Evolutionary conservation across 495 filamentous ascomycete species (phyloP), one percentile per base, ranked within the genome.

Genomic region (Lindgomyces ingoldianus): DNA sequence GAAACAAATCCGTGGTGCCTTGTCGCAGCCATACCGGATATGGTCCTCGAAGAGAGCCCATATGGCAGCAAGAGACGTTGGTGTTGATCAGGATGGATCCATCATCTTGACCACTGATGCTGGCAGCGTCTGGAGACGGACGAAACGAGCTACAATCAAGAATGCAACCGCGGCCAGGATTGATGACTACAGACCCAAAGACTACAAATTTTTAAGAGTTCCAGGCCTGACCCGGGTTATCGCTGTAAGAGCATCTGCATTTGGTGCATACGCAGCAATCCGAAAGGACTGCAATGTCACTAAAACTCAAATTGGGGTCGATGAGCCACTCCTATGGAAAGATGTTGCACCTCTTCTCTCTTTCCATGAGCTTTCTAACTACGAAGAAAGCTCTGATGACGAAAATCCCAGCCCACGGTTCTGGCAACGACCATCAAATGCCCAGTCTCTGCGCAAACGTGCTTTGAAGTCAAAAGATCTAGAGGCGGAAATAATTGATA

Each of bases 91-190:
- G 73, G 89, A 97, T 78, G 95, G 92, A 6, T 96, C 92, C 1
- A 91, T 98, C 62, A 96, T 98, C 60, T 85, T 98, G 60, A 93
- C 91, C 67, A 98, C 94, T 1, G 81, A 90, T 59, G 91, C 91
- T 36, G 94, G 94, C 4, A 93, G 89, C 46, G 93, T 96, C 1
- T 98, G 93, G 93, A 85, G 83, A 57, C 86, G 93, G 48, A 83
- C 91, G 58, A 91, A 90, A 69, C 83, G 95, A 66, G 80, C 82
- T 9, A 93, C 92, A 62, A 83, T 85, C 62, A 96, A 96, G 70
- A 86, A 90, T 70, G 81, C 87, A 0, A 84, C 79, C 53, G 77
- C 80, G 3, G 76, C 82, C n/a, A 69, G 74, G 1, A 64, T 64
- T 11, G 73, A 70, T 4, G 86, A 84, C 22, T 74, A 79, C 46